phyloP scores from a whole-genome alignment of 176 grass and related monocot genomes.

The Triticum timopheevii region DNA sequence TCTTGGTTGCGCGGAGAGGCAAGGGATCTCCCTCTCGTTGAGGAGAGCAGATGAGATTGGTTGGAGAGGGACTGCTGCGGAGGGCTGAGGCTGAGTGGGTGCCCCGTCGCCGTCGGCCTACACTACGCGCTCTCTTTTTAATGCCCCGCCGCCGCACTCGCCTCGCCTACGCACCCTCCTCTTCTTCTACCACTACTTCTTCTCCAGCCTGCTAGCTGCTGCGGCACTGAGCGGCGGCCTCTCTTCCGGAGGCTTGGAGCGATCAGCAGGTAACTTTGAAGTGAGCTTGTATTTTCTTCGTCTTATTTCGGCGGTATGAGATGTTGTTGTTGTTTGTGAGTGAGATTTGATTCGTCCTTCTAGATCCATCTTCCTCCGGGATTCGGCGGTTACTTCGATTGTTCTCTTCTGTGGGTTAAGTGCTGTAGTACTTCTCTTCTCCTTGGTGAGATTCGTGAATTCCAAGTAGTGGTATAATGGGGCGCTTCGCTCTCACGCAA shows the following conservation, averaged over 20 bases:
- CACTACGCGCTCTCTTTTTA: slow-evolving; percentile 31
- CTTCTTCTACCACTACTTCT: background rate
- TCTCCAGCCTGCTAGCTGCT: background rate
- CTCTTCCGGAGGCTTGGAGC: background rate
- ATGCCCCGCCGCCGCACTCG: background rate
- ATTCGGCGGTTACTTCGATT: background rate
- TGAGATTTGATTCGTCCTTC: background rate
- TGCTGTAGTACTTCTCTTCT: background rate
- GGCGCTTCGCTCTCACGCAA: slow-evolving; percentile 35
- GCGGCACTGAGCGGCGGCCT: slow-evolving; percentile 15
- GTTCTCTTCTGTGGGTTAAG: background rate
- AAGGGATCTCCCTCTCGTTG: slow-evolving; percentile 20
- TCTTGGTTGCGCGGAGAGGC: background rate
- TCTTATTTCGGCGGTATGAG: background rate
- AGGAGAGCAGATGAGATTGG: slow-evolving; percentile 9
- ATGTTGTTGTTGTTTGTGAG: background rate
- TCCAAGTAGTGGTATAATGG: background rate
- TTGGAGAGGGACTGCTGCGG: background rate
- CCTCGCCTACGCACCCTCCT: background rate
- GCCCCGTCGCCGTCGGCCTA: slow-evolving; percentile 31
- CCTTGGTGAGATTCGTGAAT: background rate
- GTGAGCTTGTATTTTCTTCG: too few species aligned
- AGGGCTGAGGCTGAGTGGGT: background rate
- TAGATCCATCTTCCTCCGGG: background rate
- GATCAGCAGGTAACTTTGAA: slow-evolving; percentile 38